Evolutionary conservation across 306 rosid species (phyloP).

Genomic region (Macrotyloma uniflorum): DNA sequence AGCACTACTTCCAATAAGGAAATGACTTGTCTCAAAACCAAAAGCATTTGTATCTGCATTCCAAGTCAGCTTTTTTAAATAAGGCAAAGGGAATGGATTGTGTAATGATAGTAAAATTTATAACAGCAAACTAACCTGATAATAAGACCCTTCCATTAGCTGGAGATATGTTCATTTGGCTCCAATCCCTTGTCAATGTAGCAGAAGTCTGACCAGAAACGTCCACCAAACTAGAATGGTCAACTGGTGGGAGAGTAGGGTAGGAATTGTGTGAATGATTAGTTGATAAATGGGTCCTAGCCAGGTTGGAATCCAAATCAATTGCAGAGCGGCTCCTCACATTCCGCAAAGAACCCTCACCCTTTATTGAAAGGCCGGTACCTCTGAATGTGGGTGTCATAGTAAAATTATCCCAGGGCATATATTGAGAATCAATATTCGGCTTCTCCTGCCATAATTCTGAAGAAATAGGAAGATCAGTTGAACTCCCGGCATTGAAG

Average conservation of each 20-base stretch:
- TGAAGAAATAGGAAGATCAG: conserved; percentile 61
- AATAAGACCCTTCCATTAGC: conserved; percentile 57
- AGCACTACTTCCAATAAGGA: conserved; percentile 61
- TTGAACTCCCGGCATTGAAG: conserved; percentile 65
- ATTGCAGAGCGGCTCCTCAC: conserved; percentile 80
- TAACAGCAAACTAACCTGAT: conserved; percentile 54
- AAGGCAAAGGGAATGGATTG: conserved; percentile 6
- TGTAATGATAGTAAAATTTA: not conserved
- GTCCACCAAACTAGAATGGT: conserved; percentile 56
- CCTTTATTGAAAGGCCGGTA: conserved; percentile 65
- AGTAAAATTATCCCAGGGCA: conserved; percentile 74
- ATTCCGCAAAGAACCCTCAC: conserved; percentile 73
- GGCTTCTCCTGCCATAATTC: conserved; percentile 69
- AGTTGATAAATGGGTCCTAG: conserved; percentile 61
- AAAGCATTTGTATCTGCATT: conserved; percentile 61
- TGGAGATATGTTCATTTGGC: conserved; percentile 60
- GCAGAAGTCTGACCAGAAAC: conserved; percentile 56
- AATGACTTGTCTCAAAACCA: conserved; percentile 61
- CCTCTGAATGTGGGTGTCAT: conserved; percentile 69
- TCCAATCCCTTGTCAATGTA: conserved; percentile 67
- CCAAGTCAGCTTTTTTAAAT: conserved; percentile 22
- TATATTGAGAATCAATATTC: conserved; percentile 60
- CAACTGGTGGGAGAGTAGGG: conserved; percentile 52
- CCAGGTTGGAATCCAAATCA: conserved; percentile 70
- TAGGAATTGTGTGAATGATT: conserved; percentile 52